These are phyloP conservation scores for Aegilops umbellulata DNA, from an alignment of 176 grass and related monocot genomes.

Conservation along the genomic window DNA sequence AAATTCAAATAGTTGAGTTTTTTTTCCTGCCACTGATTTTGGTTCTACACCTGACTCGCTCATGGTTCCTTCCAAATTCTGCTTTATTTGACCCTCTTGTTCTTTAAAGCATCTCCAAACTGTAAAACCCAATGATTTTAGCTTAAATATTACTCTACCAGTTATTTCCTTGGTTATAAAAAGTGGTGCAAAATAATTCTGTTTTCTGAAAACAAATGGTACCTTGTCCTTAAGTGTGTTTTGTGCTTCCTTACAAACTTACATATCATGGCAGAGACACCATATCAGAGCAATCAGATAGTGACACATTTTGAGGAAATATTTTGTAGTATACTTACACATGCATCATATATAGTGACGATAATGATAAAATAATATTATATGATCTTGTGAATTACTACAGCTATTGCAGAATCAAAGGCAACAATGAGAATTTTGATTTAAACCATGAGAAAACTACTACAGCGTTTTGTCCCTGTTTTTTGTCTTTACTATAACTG, in stretches of 20 bases:
- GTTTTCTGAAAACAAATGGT: background rate
- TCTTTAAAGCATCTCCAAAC: background rate
- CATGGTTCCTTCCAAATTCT: background rate
- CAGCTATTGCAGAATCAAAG: background rate
- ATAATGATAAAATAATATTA: background rate
- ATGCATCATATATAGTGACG: constrained; percentile 8
- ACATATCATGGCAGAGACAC: background rate
- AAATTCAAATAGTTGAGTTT: background rate
- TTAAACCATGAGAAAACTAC: background rate
- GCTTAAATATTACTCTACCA: background rate
- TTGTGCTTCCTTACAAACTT: background rate
- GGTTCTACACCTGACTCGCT: background rate
- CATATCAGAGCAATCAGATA: background rate
- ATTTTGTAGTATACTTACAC: constrained; percentile 2
- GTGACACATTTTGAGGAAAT: background rate
- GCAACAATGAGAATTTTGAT: constrained; percentile 13
- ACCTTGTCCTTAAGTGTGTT: background rate
- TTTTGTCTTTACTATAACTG: background rate
- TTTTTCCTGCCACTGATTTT: background rate
- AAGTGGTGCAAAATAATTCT: background rate
- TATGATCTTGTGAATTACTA: background rate
- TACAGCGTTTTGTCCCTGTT: background rate
- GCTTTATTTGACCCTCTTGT: constrained; percentile 10
- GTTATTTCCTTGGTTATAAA: background rate
- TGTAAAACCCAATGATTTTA: background rate